Conservation (phyloP, 2,329 filamentous ascomycete genomes). For the Albifimbria verrucaria region DNA sequence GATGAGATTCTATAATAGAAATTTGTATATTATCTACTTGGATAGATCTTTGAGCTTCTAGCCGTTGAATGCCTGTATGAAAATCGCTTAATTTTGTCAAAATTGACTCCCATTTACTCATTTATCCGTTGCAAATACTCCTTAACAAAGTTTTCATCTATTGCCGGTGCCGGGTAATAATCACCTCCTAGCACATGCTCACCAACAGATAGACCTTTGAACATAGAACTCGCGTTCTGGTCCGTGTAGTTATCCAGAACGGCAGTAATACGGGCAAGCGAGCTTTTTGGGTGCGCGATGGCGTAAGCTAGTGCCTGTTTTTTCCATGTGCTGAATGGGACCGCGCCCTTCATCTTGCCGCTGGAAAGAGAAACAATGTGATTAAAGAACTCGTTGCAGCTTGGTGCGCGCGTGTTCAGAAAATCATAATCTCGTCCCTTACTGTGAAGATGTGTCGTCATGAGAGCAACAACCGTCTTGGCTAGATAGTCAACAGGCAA, state of each 20-base stretch:
- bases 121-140: neutral
- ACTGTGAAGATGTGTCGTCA: constrained; percentile 1
- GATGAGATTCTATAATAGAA: too few species aligned
- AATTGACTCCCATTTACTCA: too few species aligned
- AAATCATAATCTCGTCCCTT: constrained; percentile 12
- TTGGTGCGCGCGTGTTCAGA: constrained; percentile 5
- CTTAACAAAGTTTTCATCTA: constrained; percentile 2
- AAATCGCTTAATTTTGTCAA: too few species aligned
- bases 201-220: constrained; percentile 5
- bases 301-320: constrained; percentile 5
- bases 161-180: constrained; percentile 5
- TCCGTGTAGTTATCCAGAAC: constrained; percentile 7
- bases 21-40: too few species aligned
- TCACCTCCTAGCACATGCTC: constrained; percentile 4
- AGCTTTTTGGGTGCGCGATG: neutral
- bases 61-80: too few species aligned
- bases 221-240: constrained; percentile 6
- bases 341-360: neutral
- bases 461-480: constrained; percentile 7
- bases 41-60: too few species aligned
- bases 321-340: constrained; percentile 6
- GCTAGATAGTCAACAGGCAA: constrained; percentile 12
- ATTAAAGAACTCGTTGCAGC: constrained; percentile 8
- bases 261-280: constrained; percentile 7
- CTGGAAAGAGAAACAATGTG: neutral